Base-by-base conservation (phyloP, 768 basidiomycete genomes). In the Crassisporium funariophilum region DNA sequence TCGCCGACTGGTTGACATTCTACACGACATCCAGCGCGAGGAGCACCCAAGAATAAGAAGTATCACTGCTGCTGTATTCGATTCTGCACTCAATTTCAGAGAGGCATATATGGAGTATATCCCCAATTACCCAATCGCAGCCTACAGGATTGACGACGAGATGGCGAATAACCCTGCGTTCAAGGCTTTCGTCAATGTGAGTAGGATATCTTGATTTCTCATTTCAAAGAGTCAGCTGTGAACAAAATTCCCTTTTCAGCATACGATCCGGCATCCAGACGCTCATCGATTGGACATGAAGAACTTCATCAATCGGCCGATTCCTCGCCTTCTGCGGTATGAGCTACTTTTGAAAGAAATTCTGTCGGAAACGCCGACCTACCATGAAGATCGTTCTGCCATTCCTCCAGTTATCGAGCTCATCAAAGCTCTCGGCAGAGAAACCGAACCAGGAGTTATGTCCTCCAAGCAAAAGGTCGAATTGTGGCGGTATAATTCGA, bases 101-200 rank as follows among this genome's bases (percentile, higher is more conserved):
- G 88, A 91, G 41, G 86, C 89, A 13, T 99, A 99, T 64, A 81
- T 95, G 75, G 87, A 91, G 47, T 98, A 97, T 57, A 82, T 92
- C 53, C 82, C 90, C 12, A 87, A 95, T 71, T 91, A 94, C 68
- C 95, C 95, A 1, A 88, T 92, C 35, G 95, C 95, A 0, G 86
- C 86, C 4, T 90, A 89, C 62, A 73, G 88, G 29, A 86, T 98
- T 46, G 89, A 91, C 39, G 86, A 93, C 25, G 95, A 97, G 71
- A 81, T 86, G 72, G 84, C 78, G 19, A 85, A 75, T 40, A 98
- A 97, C 58, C 70, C 76, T 0, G 70, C 77, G 2, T 98, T 99
- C 73, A 83, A 82, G 57, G 64, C 72, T 1, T 94, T 97, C 56
- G 79, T 90, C 4, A 88, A 92, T 50, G 92, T 91, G 53, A 44